Evolutionary conservation across 2,329 filamentous ascomycete species (phyloP), one percentile per base, ranked within the genome.

Genomic region (Neodidymelliopsis sp.): DNA sequence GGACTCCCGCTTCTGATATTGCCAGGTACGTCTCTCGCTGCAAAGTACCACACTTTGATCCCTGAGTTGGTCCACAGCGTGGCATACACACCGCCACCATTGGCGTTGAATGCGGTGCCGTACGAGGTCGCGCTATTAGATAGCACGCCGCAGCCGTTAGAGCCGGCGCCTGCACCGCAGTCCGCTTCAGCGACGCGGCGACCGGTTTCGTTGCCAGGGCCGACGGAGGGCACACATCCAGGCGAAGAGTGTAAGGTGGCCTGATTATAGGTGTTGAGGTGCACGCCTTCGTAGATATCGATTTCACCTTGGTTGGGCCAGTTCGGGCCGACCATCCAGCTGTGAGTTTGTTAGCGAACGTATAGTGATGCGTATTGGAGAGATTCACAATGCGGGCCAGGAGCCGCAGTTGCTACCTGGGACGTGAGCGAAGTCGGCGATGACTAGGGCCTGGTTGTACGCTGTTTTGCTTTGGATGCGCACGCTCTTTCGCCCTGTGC

Each of bases 41-140:
- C 64, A 52, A 75, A 79, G 48, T 75, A 75, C 77, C 78, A 81
- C n/a, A 79, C 70, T 42, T 74, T 72, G 59, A 80, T 74, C 3
- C 66, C 72, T 4, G 72, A 67, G 16, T 60, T 58, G 1, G 71
- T 76, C 67, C 77, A 77, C 11, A 74, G 65, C 3, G 72, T 65
- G 8, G 73, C 75, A 43, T 76, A 78, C 0, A 77, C 72, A 20
- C 75, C 76, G 27, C 76, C 76, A 8, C 73, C 74, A 16, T 68
- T 70, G 12, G 62, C 63, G 36, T 76, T 75, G 59, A 76, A 75
- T 0, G 65, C 61, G 2, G 67, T 70, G 12, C 74, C 74, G 43
- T 70, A 74, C 3, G 69, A 66, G 16, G 62, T 66, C 2, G 66
- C 51, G 20, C 44, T 59, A 28, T 54, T 60, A 35, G 64, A 65